These are phyloP conservation scores for Daldinia loculata DNA, from an alignment of 495 filamentous ascomycete species.

Conservation along the genomic window DNA sequence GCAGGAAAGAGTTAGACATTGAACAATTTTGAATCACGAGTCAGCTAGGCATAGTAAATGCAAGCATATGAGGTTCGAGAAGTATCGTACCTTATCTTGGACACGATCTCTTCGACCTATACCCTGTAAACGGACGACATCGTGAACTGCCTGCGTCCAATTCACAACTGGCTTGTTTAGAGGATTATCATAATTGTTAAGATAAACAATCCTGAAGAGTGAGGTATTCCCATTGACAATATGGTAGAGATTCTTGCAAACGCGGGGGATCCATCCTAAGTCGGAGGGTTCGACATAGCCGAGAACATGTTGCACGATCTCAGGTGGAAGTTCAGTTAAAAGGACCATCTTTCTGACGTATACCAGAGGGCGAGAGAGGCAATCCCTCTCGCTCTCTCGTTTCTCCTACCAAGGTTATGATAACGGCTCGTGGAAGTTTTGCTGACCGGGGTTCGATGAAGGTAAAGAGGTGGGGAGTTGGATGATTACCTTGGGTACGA, in stretches of 20 bases:
- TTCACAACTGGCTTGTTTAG: constrained; percentile 44
- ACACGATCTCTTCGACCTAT: constrained; percentile 47
- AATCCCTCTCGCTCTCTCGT: background rate
- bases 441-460: background rate
- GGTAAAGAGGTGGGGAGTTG: constrained; percentile 2
- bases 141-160: constrained; percentile 61
- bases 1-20: constrained; percentile 5
- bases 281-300: constrained; percentile 62
- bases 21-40: background rate
- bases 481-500: background rate
- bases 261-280: constrained; percentile 54
- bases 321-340: constrained; percentile 60
- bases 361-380: background rate
- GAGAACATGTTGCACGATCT: constrained; percentile 66
- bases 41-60: background rate
- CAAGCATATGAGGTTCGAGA: constrained; percentile 35
- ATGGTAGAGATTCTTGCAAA: constrained; percentile 58
- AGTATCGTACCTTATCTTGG: constrained; percentile 50
- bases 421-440: background rate
- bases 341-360: constrained; percentile 39
- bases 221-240: constrained; percentile 60
- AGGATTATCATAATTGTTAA: constrained; percentile 53
- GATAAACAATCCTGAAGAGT: constrained; percentile 64
- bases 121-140: constrained; percentile 56
- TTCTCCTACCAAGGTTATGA: background rate